Evolutionary conservation across 2,329 filamentous ascomycete species (phyloP).

Genomic region (Xylariaceae sp.): DNA sequence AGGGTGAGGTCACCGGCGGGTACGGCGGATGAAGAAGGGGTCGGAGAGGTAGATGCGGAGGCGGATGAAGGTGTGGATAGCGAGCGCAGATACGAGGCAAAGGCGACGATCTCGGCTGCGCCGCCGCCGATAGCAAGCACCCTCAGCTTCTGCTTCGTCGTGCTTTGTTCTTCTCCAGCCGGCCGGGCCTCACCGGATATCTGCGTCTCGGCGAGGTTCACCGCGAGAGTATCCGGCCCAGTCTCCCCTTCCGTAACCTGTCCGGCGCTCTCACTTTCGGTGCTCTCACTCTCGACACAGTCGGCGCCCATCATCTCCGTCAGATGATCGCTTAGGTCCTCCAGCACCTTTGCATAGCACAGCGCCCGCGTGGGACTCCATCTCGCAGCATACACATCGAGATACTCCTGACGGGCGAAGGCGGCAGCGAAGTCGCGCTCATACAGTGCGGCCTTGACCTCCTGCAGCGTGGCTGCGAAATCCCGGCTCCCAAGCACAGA

Average conservation of each 20-base stretch:
- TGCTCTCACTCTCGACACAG: no score
- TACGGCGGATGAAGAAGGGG: no score
- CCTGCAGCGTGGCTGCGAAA: constrained; percentile 61
- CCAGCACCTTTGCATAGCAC: constrained; percentile 65
- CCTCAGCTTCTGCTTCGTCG: constrained; percentile 20
- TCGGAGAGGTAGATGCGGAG: neutral
- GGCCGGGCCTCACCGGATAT: no score
- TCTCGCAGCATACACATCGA: constrained; percentile 79
- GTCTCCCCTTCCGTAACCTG: no score
- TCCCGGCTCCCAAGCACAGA: constrained; percentile 40
- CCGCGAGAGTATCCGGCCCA: no score
- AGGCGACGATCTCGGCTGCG: constrained; percentile 57
- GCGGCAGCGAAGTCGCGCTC: constrained; percentile 78
- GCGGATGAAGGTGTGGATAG: no score
- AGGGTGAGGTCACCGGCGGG: constrained; percentile 49
- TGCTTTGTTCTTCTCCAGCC: no score
- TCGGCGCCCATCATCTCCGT: neutral
- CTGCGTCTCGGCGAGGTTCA: constrained; percentile 1
- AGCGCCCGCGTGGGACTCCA: constrained; percentile 88
- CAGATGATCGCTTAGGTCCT: constrained; percentile 26
- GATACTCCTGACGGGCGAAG: constrained; percentile 66
- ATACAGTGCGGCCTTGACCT: constrained; percentile 81
- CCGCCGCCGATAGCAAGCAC: constrained; percentile 53
- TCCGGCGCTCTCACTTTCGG: no score
- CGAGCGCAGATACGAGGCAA: constrained; percentile 40